These are phyloP conservation scores for Kazachstania africana DNA, from an alignment of 805 yeast genomes.

Conservation along the genomic window DNA sequence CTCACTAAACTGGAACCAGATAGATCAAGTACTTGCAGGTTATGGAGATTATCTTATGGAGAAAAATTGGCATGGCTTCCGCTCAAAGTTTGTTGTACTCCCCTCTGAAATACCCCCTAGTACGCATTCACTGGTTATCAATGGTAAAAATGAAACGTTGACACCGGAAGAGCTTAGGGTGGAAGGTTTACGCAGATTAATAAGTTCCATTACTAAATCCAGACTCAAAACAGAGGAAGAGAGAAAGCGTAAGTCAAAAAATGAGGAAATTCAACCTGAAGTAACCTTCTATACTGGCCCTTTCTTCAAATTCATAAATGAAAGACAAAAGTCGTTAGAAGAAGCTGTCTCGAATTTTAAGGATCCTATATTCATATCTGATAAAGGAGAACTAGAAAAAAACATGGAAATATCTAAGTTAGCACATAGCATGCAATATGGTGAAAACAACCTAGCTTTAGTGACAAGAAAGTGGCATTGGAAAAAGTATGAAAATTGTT, in stretches of 20 bases:
- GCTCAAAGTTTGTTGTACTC: conserved; percentile 73
- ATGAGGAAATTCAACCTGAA: conserved; percentile 53
- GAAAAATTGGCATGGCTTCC: conserved; percentile 41
- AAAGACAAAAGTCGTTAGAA: conserved; percentile 34
- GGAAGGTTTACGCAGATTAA: conserved; percentile 74
- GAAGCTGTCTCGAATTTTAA: conserved; percentile 23
- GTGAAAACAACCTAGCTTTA: conserved; percentile 50
- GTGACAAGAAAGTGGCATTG: conserved; percentile 88
- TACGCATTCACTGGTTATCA: conserved; percentile 28
- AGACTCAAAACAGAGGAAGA: conserved; percentile 34
- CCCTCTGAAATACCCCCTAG: conserved; percentile 63
- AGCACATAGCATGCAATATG: conserved; percentile 50
- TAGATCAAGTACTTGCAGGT: conserved; percentile 89
- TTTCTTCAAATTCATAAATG: conserved; percentile 51
- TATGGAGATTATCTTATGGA: conserved; percentile 58
- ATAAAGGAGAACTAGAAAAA: conserved; percentile 32
- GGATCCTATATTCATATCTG: conserved; percentile 27
- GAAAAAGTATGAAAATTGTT: conserved; percentile 63
- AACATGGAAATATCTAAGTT: conserved; percentile 40
- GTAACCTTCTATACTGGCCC: conserved; percentile 82
- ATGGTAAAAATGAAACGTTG: conserved; percentile 46
- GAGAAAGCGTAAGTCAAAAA: conserved; percentile 22
- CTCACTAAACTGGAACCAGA: conserved; percentile 74
- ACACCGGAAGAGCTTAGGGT: conserved; percentile 78
- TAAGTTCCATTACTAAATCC: conserved; percentile 49